A percentile compares a stretch with the other conserved stretches of the same genome.
Evolutionary conservation across 371 early-diverging fungal genomes (phyloP).

Genomic region (Dichotomocladium elegans): DNA sequence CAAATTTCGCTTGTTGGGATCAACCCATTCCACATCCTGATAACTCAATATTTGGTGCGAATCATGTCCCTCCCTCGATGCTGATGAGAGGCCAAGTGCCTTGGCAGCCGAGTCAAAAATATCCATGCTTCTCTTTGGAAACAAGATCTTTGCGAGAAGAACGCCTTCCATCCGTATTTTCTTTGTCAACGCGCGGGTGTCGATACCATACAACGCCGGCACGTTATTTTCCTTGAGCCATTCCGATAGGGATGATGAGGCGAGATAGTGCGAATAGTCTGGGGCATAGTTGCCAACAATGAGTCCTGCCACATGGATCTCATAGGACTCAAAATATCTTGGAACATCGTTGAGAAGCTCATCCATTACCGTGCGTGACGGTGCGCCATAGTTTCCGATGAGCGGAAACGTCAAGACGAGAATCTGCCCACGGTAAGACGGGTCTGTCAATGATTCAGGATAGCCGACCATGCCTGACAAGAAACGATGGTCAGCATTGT

Average conservation of each 20-base stretch:
- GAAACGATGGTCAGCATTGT: background rate
- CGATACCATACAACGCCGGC: slow-evolving; percentile 91
- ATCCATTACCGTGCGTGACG: slow-evolving; percentile 68
- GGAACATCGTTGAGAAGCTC: slow-evolving; percentile 76
- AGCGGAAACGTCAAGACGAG: slow-evolving; percentile 88
- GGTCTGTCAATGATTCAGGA: slow-evolving; percentile 95
- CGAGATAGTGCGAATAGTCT: slow-evolving; percentile 91
- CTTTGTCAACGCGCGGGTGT: slow-evolving; percentile 90
- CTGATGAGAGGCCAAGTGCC: slow-evolving; percentile 28
- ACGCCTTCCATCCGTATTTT: slow-evolving; percentile 83
- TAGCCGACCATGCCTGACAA: slow-evolving; percentile 59
- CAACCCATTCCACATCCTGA: slow-evolving; percentile 83
- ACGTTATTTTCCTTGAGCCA: slow-evolving; percentile 88
- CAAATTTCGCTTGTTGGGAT: slow-evolving; percentile 89
- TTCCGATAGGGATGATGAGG: slow-evolving; percentile 77
- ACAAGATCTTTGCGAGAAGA: slow-evolving; percentile 82
- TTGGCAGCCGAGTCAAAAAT: slow-evolving; percentile 43
- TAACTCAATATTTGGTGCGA: slow-evolving; percentile 39
- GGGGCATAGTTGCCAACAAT: slow-evolving; percentile 85
- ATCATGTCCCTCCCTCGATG: slow-evolving; percentile 5
- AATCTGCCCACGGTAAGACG: slow-evolving; percentile 94
- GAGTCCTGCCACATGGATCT: slow-evolving; percentile 83
- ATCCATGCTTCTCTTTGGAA: slow-evolving; percentile 68
- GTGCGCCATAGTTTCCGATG: slow-evolving; percentile 93
- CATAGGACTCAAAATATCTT: slow-evolving; percentile 80